These are phyloP conservation scores for Halteria grandinella DNA, from an alignment of 73 alveolate genomes.

Conservation along the genomic window DNA sequence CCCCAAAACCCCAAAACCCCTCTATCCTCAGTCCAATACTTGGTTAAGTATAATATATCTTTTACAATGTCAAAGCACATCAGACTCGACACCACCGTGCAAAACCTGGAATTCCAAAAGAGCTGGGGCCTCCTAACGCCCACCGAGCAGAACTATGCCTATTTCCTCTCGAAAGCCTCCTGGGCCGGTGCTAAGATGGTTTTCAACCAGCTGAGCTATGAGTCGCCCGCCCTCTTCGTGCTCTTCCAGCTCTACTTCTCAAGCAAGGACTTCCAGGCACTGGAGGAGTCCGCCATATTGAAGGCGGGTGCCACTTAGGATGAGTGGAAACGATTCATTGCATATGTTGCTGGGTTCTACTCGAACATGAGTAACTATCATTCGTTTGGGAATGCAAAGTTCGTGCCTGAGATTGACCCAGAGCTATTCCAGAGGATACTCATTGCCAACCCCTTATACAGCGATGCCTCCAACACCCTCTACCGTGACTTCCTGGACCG, in stretches of 20 bases:
- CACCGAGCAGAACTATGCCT: constrained; percentile 87
- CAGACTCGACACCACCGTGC: constrained; percentile 33
- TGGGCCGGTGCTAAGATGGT: constrained; percentile 92
- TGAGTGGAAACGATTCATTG: constrained; percentile 62
- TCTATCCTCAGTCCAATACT: neutral
- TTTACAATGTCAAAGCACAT: constrained; percentile 2
- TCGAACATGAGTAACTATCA: constrained; percentile 82
- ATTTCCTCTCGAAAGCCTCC: constrained; percentile 85
- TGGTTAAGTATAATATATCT: neutral
- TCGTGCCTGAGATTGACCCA: constrained; percentile 77
- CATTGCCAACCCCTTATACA: constrained; percentile 21
- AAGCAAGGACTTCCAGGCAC: constrained; percentile 44
- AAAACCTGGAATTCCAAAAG: constrained; percentile 41
- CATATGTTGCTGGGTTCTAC: constrained; percentile 80
- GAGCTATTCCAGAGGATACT: constrained; percentile 73
- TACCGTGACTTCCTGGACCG: constrained; percentile 28
- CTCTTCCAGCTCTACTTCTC: constrained; percentile 77
- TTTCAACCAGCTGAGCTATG: constrained; percentile 85
- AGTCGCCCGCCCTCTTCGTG: constrained; percentile 92
- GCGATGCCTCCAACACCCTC: constrained; percentile 33
- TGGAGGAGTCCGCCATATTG: constrained; percentile 55
- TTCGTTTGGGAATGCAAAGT: constrained; percentile 74
- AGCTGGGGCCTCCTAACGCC: constrained; percentile 75
- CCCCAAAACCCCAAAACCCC: constrained; percentile 1
- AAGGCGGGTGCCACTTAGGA: constrained; percentile 57